Base-by-base conservation (phyloP, 768 basidiomycete genomes). In the Naganishia kalamii region DNA sequence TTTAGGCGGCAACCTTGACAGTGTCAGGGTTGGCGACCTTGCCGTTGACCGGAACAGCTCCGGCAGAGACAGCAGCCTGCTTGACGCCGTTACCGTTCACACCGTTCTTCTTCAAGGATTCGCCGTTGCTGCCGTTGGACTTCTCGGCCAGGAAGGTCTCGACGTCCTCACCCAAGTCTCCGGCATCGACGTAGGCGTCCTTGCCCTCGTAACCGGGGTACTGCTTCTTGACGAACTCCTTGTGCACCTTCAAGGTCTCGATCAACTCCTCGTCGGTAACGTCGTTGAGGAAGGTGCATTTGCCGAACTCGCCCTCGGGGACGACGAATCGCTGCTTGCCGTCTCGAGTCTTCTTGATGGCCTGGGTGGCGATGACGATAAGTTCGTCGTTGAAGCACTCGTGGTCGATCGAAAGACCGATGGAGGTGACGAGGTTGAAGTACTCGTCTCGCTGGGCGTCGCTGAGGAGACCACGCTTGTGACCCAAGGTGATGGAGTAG, bases 271-370 rank as follows among this genome's bases (percentile, higher is more conserved):
- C 72, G 54, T 71, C 70, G 17, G 76, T 66, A 40, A 77, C 73
- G 69, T 79, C 78, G 73, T 79, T 79, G 70, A 79, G 70, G 74
- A 79, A 79, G 64, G 69, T 60, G 59, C 76, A 77, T 50, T 76
- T 74, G 35, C 78, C 78, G 60, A 78, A 76, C 35, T 74, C 74
- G 35, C 70, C 68, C 62, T 76, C 70, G 35, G 78, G 77, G 21
- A 78, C 71, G 33, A 75, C 78, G 71, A 79, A 77, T 60, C 78
- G 62, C 68, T 75, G 75, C 70, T 75, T 75, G 63, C 74, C 73
- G 60, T 78, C 75, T 64, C 75, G 73, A 32, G 72, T 75, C 59
- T 61, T 73, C 73, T 71, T 74, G 72, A 79, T 79, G 32, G 75
- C 75, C 59, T 74, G 71, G 33, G 78, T 79, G 47, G 74, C 76